Evolutionary conservation across 2,329 filamentous ascomycete genomes (phyloP).

Genomic region (Metarhizium sp.): DNA sequence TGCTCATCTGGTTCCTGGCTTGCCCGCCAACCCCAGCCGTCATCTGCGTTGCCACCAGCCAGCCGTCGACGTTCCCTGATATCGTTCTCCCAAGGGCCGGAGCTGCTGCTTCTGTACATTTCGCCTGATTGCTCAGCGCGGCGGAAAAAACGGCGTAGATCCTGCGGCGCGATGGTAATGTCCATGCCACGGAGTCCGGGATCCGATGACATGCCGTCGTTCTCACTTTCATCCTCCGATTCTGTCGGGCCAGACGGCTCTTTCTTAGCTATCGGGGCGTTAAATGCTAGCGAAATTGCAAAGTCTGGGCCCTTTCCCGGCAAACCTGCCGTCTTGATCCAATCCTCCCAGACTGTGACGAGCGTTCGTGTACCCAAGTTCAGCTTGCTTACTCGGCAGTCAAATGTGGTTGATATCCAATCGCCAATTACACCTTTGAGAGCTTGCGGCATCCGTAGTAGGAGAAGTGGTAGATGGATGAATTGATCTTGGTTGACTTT

Average conservation of each 20-base stretch:
- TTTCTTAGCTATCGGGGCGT: constrained; percentile 23
- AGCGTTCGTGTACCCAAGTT: constrained; percentile 41
- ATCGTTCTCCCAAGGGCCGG: constrained; percentile 21
- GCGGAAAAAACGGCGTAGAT: constrained; percentile 36
- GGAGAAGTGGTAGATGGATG: constrained; percentile 39
- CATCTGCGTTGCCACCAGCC: constrained; percentile 37
- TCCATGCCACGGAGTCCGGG: constrained; percentile 36
- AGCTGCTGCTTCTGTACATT: constrained; percentile 2
- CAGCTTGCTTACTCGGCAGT: constrained; percentile 44
- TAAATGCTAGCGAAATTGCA: constrained; percentile 42
- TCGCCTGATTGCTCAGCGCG: constrained; percentile 22
- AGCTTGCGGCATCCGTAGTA: constrained; percentile 45
- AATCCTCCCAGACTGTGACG: constrained; percentile 39
- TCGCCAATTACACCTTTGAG: constrained; percentile 39
- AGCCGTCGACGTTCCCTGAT: constrained; percentile 31
- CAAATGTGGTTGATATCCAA: constrained; percentile 44
- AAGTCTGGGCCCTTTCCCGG: constrained; percentile 31
- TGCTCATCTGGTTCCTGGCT: constrained; percentile 12
- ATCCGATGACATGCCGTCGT: constrained; percentile 7
- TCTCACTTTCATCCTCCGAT: constrained; percentile 11
- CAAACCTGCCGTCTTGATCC: constrained; percentile 32
- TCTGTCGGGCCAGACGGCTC: neutral
- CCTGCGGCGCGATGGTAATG: constrained; percentile 38
- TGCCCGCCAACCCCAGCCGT: constrained; percentile 42
- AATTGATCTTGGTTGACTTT: constrained; percentile 23